Evolutionary conservation across 116 monocot genomes (phyloP), one percentile per base, ranked within the genome.

Genomic region (Cymodocea nodosa): DNA sequence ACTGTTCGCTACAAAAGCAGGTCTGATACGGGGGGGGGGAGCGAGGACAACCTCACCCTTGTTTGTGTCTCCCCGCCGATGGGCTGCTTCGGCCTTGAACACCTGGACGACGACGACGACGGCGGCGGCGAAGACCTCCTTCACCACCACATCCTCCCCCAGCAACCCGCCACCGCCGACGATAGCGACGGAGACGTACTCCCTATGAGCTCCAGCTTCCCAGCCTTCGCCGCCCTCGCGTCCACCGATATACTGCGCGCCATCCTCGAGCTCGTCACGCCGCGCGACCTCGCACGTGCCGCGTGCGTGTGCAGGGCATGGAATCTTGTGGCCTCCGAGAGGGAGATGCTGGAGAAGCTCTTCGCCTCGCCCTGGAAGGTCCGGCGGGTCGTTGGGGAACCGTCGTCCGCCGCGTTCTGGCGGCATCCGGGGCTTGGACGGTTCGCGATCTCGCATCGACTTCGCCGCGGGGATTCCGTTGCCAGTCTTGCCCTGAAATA

Each of bases 401-500:
- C 93, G 14, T 83, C 85, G 16, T 80, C 93, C n/a, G 0, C 64
- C 18, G 81, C 67, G 61, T 93, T 89, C 79, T 93, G 93, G 93
- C 79, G 89, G 3, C 67, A 59, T 17, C 67, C 75, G 12, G 73
- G 67, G 50, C 55, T 88, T 69, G 73, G 60, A 5, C 80, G 89
- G 52, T 93, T 93, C 70, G 93, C 93, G 18, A 78, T 88, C 23
- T 89, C 89, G 20, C 93, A 93, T 62, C 63, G 79, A 40, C 63
- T 93, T 40, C 54, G 22, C n/a, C 67, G 81, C 34, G 81, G 89
- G 2, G 93, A 93, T 64, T 71, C 83, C 73, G 78, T 93, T 14
- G 51, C 83, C 11, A 76, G 93, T 12, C 83, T 93, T 48, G 93
- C 93, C 59, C 83, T 93, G 64, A 88, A 79, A 76, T 88, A 93